A percentile compares a stretch with the other conserved stretches of the same genome.
Conservation (phyloP, 805 yeast genomes). For the Pichia eremophila region DNA sequence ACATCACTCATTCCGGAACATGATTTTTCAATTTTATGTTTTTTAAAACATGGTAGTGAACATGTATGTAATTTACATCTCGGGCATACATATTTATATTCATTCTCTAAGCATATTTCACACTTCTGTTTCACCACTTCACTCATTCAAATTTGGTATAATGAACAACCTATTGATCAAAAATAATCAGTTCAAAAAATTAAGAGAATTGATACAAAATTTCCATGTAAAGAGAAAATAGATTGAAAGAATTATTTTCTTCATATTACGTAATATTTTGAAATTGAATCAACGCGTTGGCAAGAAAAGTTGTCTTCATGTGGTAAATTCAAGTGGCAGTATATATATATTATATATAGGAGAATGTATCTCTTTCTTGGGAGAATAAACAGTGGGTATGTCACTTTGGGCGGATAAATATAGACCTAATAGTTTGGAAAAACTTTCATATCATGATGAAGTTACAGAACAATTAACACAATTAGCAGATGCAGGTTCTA, state of each 20-base stretch:
- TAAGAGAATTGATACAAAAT: no score
- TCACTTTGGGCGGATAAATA: slow-evolving; percentile 96
- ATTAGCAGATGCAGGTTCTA: slow-evolving; percentile 50
- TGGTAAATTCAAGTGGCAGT: no score
- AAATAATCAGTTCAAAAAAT: no score
- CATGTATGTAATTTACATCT: slow-evolving; percentile 64
- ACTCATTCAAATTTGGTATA: not conserved
- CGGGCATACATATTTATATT: slow-evolving; percentile 69
- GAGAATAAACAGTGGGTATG: slow-evolving; percentile 34
- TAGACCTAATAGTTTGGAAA: slow-evolving; percentile 62
- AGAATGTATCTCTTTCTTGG: no score
- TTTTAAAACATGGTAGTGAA: slow-evolving; percentile 57
- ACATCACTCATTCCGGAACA: slow-evolving; percentile 61
- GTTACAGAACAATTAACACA: slow-evolving; percentile 50
- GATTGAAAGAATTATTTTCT: no score
- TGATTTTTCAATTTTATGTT: slow-evolving; percentile 51
- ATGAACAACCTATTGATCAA: not conserved
- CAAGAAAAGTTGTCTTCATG: no score
- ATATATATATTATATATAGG: no score
- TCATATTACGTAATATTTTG: no score
- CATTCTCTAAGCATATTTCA: slow-evolving; percentile 33
- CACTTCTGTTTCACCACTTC: slow-evolving; percentile 21
- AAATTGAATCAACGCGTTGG: no score
- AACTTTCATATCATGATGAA: slow-evolving; percentile 56
- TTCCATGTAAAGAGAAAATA: no score